These are phyloP conservation scores for Rutstroemia sp. DNA, from an alignment of 2,329 filamentous ascomycete genomes.

Conservation along the genomic window DNA sequence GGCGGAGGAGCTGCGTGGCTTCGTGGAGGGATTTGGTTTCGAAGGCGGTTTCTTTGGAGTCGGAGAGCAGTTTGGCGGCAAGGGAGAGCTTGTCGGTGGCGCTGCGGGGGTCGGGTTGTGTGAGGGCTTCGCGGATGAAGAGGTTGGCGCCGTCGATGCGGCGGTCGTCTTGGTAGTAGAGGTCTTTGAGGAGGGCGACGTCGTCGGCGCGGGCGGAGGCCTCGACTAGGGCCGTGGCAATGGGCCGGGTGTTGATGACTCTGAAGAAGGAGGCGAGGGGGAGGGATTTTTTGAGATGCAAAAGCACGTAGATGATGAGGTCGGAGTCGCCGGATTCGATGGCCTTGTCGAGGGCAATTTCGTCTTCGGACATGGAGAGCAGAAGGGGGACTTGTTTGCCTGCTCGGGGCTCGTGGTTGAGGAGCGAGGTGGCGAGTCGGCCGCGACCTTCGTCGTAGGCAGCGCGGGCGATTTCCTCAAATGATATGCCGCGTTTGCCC, in stretches of 20 bases:
- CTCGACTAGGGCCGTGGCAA: constrained; percentile 85
- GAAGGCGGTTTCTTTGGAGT: constrained; percentile 71
- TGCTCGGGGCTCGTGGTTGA: constrained; percentile 89
- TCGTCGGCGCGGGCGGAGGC: constrained; percentile 72
- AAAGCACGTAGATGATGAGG: constrained; percentile 79
- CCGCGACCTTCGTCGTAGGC: constrained; percentile 90
- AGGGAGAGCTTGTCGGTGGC: constrained; percentile 82
- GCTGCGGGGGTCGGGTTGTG: constrained; percentile 60
- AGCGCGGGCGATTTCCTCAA: constrained; percentile 85
- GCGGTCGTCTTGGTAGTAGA: constrained; percentile 96
- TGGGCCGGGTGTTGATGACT: constrained; percentile 75
- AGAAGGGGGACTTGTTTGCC: constrained; percentile 94
- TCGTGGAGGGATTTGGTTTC: constrained; percentile 74
- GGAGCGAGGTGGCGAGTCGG: constrained; percentile 79
- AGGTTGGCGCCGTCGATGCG: constrained; percentile 82
- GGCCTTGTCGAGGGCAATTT: constrained; percentile 90
- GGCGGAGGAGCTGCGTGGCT: constrained; percentile 68
- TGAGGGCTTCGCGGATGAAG: constrained; percentile 75
- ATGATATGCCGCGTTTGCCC: constrained; percentile 88
- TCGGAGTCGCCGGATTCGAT: constrained; percentile 95
- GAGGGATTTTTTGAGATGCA: constrained; percentile 83
- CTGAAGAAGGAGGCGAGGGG: constrained; percentile 89
- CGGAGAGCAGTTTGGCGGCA: constrained; percentile 72
- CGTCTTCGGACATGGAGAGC: constrained; percentile 91
- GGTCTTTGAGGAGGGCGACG: constrained; percentile 76